These are phyloP conservation scores for Xylaria sp. DNA, from an alignment of 495 filamentous ascomycete species.

Conservation along the genomic window DNA sequence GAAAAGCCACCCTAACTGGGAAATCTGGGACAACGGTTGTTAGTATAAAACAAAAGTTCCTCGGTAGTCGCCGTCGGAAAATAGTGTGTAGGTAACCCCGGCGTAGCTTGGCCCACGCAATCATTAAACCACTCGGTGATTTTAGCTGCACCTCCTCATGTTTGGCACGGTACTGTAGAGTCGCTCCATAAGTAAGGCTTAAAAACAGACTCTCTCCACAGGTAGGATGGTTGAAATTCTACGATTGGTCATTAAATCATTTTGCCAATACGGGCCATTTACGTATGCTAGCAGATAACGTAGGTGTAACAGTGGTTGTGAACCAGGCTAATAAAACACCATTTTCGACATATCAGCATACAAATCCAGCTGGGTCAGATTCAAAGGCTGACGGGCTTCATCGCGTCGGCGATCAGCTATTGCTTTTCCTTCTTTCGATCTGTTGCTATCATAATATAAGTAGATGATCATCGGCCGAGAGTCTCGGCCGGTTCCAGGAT, in stretches of 20 bases:
- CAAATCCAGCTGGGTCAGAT: background rate
- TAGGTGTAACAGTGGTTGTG: no score
- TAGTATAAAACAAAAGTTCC: background rate
- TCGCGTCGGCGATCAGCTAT: background rate
- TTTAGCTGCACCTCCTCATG: background rate
- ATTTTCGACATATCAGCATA: background rate
- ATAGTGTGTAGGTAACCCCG: background rate
- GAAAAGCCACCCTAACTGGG: background rate
- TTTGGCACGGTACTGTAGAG: conserved; percentile 1
- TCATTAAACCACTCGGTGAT: conserved; percentile 3
- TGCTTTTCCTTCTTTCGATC: background rate
- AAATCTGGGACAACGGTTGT: conserved; percentile 1
- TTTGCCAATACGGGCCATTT: background rate
- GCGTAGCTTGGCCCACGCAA: background rate
- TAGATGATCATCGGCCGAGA: background rate
- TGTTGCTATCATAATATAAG: background rate
- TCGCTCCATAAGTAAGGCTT: background rate
- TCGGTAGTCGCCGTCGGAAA: background rate
- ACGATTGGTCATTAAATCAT: conserved; percentile 19
- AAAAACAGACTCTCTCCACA: background rate
- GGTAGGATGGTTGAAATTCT: background rate
- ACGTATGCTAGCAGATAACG: background rate
- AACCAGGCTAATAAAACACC: background rate
- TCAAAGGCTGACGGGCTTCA: background rate
- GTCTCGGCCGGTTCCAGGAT: background rate